These are phyloP conservation scores for Rhynchospora tenuis DNA, from an alignment of 176 grass and related monocot species.

Conservation along the genomic window DNA sequence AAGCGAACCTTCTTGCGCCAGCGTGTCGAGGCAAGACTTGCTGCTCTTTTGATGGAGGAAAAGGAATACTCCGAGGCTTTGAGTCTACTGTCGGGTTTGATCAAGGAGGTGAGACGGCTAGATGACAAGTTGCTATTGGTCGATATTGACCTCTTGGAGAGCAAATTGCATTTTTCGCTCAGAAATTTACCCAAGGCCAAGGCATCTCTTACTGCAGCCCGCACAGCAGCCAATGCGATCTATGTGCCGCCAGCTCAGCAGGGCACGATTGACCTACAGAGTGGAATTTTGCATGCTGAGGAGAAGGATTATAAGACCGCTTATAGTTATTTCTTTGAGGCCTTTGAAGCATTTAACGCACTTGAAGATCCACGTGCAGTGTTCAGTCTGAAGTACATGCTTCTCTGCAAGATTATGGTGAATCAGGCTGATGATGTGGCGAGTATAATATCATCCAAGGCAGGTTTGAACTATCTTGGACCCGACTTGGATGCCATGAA, in stretches of 20 bases:
- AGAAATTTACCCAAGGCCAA: constrained; percentile 86
- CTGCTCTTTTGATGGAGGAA: constrained; percentile 63
- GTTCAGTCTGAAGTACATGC: constrained; percentile 89
- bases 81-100: constrained; percentile 59
- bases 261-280: constrained; percentile 89
- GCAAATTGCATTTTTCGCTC: constrained; percentile 85
- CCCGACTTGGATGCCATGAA: constrained; percentile 96
- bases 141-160: constrained; percentile 89
- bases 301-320: constrained; percentile 92
- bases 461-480: constrained; percentile 59
- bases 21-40: constrained; percentile 78
- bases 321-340: constrained; percentile 93
- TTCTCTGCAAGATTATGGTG: constrained; percentile 94
- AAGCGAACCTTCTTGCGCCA: constrained; percentile 78
- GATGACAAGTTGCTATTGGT: constrained; percentile 89
- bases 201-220: constrained; percentile 73
- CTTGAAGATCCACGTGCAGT: constrained; percentile 56
- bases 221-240: constrained; percentile 86
- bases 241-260: constrained; percentile 87
- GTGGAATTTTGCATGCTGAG: constrained; percentile 85
- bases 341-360: constrained; percentile 66
- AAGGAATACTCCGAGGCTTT: constrained; percentile 78
- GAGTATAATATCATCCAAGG: constrained; percentile 68
- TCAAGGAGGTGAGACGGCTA: constrained; percentile 85
- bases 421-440: constrained; percentile 84